A percentile compares a stretch with the other conserved stretches of the same genome.
phyloP scores from a whole-genome alignment of 2,329 filamentous ascomycete genomes.

The Teratosphaeria pseudoeucalypti region DNA sequence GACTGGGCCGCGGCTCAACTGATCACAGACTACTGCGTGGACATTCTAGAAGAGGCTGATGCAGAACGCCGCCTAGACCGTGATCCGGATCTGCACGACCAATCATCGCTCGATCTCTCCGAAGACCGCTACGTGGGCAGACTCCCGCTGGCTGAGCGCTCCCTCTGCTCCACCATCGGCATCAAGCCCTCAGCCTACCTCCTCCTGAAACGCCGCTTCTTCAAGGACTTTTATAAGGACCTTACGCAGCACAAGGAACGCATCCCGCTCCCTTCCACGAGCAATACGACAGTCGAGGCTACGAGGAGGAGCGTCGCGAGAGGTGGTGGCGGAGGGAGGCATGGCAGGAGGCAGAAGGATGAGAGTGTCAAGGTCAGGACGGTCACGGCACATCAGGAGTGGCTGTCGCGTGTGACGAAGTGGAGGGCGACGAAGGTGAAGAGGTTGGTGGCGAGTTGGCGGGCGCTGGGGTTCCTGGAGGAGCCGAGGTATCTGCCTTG shows the following conservation, averaged over 20 bases:
- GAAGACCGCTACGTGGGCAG: conserved; percentile 13
- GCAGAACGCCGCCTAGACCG: conserved; percentile 8
- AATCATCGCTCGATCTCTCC: conserved; percentile 2
- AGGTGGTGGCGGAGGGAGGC: neutral
- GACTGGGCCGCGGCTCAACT: conserved; percentile 11
- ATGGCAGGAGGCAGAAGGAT: neutral
- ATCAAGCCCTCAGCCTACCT: conserved; percentile 15
- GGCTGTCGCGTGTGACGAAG: conserved; percentile 9
- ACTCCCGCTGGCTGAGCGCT: conserved; percentile 11
- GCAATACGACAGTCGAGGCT: neutral
- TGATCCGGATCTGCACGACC: neutral
- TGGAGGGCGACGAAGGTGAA: conserved; percentile 9
- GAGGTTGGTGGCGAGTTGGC: conserved; percentile 14
- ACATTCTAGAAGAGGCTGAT: conserved; percentile 5
- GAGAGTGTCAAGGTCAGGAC: conserved; percentile 6
- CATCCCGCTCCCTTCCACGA: neutral
- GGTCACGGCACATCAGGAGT: conserved; percentile 10
- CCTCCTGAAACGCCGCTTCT: conserved; percentile 16
- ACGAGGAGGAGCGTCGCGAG: neutral
- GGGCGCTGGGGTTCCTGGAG: conserved; percentile 15
- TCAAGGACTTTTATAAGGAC: conserved; percentile 7
- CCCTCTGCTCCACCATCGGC: conserved; percentile 7
- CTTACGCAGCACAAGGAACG: conserved; percentile 5
- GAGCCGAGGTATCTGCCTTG: conserved; percentile 12
- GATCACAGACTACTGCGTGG: conserved; percentile 9